Evolutionary conservation across 2,329 filamentous ascomycete species (phyloP).

Genomic region (Talaromyces funiculosus): DNA sequence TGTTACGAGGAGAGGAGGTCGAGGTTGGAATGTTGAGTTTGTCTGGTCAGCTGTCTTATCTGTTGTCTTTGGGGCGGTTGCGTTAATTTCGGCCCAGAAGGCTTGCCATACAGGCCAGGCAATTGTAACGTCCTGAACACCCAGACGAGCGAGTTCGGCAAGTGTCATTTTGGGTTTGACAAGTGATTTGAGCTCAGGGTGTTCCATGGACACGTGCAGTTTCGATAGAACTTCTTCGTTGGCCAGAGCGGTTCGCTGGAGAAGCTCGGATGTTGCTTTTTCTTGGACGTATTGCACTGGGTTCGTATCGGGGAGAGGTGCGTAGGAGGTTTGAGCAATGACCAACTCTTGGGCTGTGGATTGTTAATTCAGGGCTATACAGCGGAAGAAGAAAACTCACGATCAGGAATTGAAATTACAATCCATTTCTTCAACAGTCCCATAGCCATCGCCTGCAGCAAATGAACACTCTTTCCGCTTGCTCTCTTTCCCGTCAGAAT

Average conservation of each 20-base stretch:
- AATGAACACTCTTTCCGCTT: slow-evolving; percentile 79
- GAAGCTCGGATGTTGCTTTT: slow-evolving; percentile 66
- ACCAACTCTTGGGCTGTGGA: slow-evolving; percentile 69
- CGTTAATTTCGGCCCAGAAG: slow-evolving; percentile 70
- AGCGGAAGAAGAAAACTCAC: slow-evolving; percentile 45
- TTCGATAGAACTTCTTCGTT: slow-evolving; percentile 61
- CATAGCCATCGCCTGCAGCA: slow-evolving; percentile 77
- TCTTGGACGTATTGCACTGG: slow-evolving; percentile 67
- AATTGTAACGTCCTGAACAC: slow-evolving; percentile 67
- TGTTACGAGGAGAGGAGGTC: slow-evolving; percentile 64
- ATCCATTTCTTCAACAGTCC: slow-evolving; percentile 80
- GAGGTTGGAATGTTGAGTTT: slow-evolving; percentile 34
- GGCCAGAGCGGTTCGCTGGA: slow-evolving; percentile 66
- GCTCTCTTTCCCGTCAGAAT: slow-evolving; percentile 68
- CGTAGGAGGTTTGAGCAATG: slow-evolving; percentile 75
- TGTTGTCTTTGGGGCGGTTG: slow-evolving; percentile 40
- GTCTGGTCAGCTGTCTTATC: slow-evolving; percentile 27
- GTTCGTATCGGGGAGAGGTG: slow-evolving; percentile 54
- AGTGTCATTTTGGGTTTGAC: slow-evolving; percentile 58
- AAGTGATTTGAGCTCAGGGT: slow-evolving; percentile 56
- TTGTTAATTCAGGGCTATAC: not conserved
- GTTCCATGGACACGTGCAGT: slow-evolving; percentile 47
- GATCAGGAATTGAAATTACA: slow-evolving; percentile 83
- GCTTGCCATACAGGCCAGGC: slow-evolving; percentile 77
- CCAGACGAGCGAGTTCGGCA: slow-evolving; percentile 61